These are phyloP conservation scores for Pichia sp. DNA, from an alignment of 1,139 yeast genomes.

Conservation along the genomic window DNA sequence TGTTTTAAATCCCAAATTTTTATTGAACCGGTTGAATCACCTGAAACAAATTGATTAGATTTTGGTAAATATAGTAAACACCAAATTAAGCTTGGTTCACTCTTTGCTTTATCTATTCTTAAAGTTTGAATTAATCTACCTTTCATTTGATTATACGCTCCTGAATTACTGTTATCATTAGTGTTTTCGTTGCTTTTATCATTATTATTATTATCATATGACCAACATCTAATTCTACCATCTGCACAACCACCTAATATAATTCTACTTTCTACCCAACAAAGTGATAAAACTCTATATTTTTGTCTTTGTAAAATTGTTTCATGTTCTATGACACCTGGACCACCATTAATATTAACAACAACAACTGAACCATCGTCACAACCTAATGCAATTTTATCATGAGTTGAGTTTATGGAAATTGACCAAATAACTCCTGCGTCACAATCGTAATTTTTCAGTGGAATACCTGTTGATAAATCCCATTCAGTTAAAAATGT, in stretches of 20 bases:
- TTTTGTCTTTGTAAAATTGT: conserved; percentile 78
- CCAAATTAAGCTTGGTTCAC: conserved; percentile 72
- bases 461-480: conserved; percentile 63
- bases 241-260: conserved; percentile 94
- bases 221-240: conserved; percentile 87
- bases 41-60: conserved; percentile 72
- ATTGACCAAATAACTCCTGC: conserved; percentile 94
- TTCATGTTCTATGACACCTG: conserved; percentile 72
- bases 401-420: conserved; percentile 55
- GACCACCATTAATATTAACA: conserved; percentile 77
- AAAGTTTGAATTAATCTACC: conserved; percentile 33
- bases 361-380: conserved; percentile 90
- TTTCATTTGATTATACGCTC: conserved; percentile 6
- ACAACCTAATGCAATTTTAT: conserved; percentile 82
- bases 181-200: background rate
- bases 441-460: conserved; percentile 78
- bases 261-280: conserved; percentile 61
- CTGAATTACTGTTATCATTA: conserved; percentile 14
- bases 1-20: conserved; percentile 87
- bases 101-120: conserved; percentile 53
- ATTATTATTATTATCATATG: conserved; percentile 20
- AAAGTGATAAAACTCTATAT: conserved; percentile 69
- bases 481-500: conserved; percentile 94
- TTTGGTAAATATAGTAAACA: conserved; percentile 59
- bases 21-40: conserved; percentile 92